Percentiles rank a stretch among this genome's conserved stretches.
Evolutionary conservation across 768 basidiomycete species (phyloP).

Genomic region (Tulasnella sp.): DNA sequence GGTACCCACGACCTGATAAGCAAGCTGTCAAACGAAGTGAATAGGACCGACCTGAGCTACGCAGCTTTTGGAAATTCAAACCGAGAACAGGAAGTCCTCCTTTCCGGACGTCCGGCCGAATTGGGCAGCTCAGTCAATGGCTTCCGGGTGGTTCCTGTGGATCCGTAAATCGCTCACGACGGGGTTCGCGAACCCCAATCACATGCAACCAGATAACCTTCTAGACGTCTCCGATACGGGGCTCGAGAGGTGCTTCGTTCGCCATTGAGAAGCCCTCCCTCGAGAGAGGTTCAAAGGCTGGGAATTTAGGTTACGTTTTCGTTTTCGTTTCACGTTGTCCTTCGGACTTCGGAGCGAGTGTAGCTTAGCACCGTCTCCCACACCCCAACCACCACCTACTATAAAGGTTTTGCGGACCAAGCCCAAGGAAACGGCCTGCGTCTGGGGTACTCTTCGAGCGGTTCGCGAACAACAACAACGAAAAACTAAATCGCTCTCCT

Average conservation of each 20-base stretch:
- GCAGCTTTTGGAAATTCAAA: constrained; percentile 2
- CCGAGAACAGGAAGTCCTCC: not conserved
- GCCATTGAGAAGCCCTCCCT: constrained; percentile 1
- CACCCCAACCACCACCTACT: not conserved
- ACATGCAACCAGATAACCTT: not conserved
- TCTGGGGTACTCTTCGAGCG: not conserved
- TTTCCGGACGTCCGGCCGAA: not conserved
- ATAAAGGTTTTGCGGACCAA: not conserved
- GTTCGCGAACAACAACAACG: not conserved
- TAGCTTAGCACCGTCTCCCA: constrained; percentile 1
- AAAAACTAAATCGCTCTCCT: not conserved
- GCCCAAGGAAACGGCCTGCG: not conserved
- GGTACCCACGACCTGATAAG: not conserved
- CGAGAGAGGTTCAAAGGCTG: not conserved
- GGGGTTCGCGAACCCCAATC: not conserved
- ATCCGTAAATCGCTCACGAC: not conserved
- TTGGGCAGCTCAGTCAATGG: not conserved
- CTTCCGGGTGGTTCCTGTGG: not conserved
- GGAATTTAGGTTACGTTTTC: not conserved
- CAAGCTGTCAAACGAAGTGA: not conserved
- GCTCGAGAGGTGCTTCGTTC: not conserved
- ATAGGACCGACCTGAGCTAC: not conserved
- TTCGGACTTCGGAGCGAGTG: not conserved
- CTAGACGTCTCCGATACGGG: not conserved
- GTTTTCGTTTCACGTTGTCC: not conserved